A percentile compares a stretch with the other conserved stretches of the same genome.
phyloP scores from a whole-genome alignment of 2,329 filamentous ascomycete genomes.

The Microsporum audouinii region DNA sequence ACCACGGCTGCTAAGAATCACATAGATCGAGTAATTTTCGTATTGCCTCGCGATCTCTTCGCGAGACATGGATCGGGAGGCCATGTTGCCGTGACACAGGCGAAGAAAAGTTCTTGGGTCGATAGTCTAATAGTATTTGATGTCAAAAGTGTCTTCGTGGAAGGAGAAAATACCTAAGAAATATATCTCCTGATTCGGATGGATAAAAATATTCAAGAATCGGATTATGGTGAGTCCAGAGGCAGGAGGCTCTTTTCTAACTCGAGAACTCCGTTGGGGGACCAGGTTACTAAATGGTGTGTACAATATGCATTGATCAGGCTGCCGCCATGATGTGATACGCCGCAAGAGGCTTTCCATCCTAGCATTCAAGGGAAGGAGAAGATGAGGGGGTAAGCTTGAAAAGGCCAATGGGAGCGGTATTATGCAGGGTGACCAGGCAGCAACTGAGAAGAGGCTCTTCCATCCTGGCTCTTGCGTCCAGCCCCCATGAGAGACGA shows the following conservation, averaged over 20 bases:
- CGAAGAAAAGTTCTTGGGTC: not conserved
- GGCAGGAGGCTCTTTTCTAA: too few relatives aligned
- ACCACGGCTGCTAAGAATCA: conserved; percentile 8
- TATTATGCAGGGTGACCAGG: not conserved
- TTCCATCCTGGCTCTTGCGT: not conserved
- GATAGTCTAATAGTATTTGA: too few relatives aligned
- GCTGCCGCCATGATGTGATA: not conserved
- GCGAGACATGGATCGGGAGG: not conserved
- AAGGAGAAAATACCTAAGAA: too few relatives aligned
- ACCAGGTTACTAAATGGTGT: too few relatives aligned
- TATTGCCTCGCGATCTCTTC: conserved; percentile 4
- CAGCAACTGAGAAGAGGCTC: not conserved
- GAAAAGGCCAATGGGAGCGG: not conserved
- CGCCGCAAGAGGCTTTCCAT: not conserved
- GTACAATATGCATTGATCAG: not conserved
- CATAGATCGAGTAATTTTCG: conserved; percentile 11
- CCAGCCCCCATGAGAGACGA: too few relatives aligned
- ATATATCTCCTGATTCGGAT: too few relatives aligned
- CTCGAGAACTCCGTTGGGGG: too few relatives aligned
- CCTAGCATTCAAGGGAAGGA: not conserved
- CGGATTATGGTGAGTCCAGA: too few relatives aligned
- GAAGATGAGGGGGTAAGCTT: not conserved
- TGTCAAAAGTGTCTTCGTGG: too few relatives aligned
- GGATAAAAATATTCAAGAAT: too few relatives aligned
- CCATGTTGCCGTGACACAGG: not conserved